Evolutionary conservation across 2,329 filamentous ascomycete species (phyloP).

Genomic region (Fusarium pininemorale): DNA sequence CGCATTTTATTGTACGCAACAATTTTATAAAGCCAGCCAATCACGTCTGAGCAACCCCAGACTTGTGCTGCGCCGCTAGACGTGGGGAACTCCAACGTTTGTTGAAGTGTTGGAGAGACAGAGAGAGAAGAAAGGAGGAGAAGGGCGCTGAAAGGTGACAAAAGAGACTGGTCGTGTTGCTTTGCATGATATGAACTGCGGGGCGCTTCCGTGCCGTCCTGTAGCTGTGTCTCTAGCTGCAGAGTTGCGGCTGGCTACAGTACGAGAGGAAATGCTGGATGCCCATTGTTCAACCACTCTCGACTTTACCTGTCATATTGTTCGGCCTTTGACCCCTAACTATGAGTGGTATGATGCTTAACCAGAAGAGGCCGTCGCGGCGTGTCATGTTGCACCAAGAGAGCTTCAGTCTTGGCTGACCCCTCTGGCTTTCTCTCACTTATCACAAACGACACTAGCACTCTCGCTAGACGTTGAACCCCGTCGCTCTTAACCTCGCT

Average conservation of each 20-base stretch:
- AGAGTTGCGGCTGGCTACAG: not conserved
- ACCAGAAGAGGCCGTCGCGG: conserved; percentile 6
- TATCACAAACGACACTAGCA: not conserved
- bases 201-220: conserved; percentile 16
- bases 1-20: conserved; percentile 20
- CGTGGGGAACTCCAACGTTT: conserved; percentile 13
- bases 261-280: not conserved
- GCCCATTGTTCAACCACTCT: conserved; percentile 9
- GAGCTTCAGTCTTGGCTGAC: conserved; percentile 3
- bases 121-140: not conserved
- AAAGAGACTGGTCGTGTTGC: conserved; percentile 9
- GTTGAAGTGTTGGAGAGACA: not conserved
- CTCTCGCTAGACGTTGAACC: not conserved
- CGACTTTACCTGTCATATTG: conserved; percentile 26
- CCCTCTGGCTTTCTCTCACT: conserved; percentile 1
- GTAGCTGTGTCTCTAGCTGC: not conserved
- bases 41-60: conserved; percentile 5
- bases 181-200: conserved; percentile 4
- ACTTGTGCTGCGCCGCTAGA: conserved; percentile 9
- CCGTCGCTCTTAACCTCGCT: not conserved
- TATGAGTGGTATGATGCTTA: not conserved
- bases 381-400: conserved; percentile 19
- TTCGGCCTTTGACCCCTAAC: not conserved
- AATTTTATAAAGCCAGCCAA: conserved; percentile 10
- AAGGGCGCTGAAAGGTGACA: not conserved